A percentile compares a stretch with the other conserved stretches of the same genome.
Conservation (phyloP, 176 grass and related monocot species). For the barley (Hordeum vulgare) region MorexV3_pseudomolecules_assembly NC_058524.1:170546216-170546715, state of each 20-base stretch:
- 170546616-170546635: constrained; percentile 21
- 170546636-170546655: constrained; percentile 71
- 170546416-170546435: constrained; percentile 87
- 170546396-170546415: constrained; percentile 60
- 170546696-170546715: constrained; percentile 69
- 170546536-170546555: constrained; percentile 10
- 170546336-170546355: constrained; percentile 52
- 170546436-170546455: constrained; percentile 50
- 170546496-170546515: constrained; percentile 55
- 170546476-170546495: constrained; percentile 91
- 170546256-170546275: neutral
- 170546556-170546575: constrained; percentile 73
- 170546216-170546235: no score
- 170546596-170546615: constrained; percentile 3
- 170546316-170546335: constrained; percentile 63
- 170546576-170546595: constrained; percentile 21
- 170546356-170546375: constrained; percentile 72
- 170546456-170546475: constrained; percentile 49
- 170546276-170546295: constrained; percentile 45
- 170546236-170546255: neutral
- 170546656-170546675: constrained; percentile 90
- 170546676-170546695: constrained; percentile 91
- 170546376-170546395: constrained; percentile 48
- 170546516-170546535: neutral
- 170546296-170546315: constrained; percentile 78